Base-by-base conservation (phyloP, 2,329 filamentous ascomycete genomes). In the Fusarium oligoseptatum region DNA sequence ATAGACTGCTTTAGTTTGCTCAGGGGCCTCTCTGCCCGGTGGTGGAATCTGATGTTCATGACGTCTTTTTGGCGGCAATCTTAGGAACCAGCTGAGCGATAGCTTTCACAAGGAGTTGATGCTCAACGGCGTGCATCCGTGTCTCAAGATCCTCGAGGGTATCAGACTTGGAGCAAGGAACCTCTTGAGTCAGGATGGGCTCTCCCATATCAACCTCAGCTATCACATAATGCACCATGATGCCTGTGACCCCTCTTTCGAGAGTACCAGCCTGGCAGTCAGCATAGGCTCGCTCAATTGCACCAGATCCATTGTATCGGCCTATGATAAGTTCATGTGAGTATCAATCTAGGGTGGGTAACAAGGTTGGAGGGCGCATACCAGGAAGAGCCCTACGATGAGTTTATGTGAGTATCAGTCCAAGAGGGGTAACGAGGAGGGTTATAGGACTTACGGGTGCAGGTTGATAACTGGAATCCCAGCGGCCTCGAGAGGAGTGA, bases 181-280 rank as follows among this genome's bases (percentile, higher is more conserved):
- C 89, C 82, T 95, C 92, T 72, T 87, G 83, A 1, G 92, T 89
- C 70, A 95, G 80, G 76, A 97, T 92, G 6, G 93, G 92, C 71
- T 89, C 86, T 2, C 95, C 95, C 78, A 92, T 89, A 84, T 97
- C 95, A 62, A 98, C 94, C 81, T 96, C 91, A 8, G 85, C 87
- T 71, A 94, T 92, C 52, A 97, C 94, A 83, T 95, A 92, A 83
- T 98, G 95, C 14, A 95, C 91, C 95, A 97, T 98, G 65, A 97
- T 92, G 0, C 95, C 95, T 0, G 95, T 97, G 74, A 88, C 88
- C 74, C 88, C 88, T 75, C 93, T 88, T 76, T 92, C 89, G 3
- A 94, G 88, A 71, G 88, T 89, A 14, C 88, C 88, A 3, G 83
- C 85, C 80, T 91, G 83, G 81, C 93, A 95, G 64, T 94, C 94